Conservation (phyloP, 2,329 filamentous ascomycete species). For the Emmonsia crescens region DNA sequence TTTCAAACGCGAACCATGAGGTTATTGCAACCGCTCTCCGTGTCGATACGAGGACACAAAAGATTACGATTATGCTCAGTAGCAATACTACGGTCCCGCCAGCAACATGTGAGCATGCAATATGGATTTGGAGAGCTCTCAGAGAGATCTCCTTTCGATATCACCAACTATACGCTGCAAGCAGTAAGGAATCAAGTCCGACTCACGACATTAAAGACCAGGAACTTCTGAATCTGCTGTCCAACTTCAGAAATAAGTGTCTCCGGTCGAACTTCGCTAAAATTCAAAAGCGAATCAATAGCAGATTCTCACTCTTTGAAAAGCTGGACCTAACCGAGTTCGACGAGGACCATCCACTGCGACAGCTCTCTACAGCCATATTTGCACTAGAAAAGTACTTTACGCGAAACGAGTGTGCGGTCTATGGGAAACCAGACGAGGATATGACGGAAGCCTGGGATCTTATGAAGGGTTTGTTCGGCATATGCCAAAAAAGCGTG, state of each 20-base stretch:
- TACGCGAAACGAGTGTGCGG: neutral
- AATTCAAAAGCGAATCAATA: neutral
- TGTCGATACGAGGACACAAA: neutral
- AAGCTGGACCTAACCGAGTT: neutral
- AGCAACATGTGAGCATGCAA: neutral
- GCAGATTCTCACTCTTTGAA: neutral
- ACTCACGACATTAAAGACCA: neutral
- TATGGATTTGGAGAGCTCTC: neutral
- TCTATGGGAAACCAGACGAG: neutral
- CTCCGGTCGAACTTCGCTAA: neutral
- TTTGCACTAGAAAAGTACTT: neutral
- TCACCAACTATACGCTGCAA: neutral
- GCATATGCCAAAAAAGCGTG: neutral
- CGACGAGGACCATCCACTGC: neutral
- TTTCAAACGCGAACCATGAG: conserved; percentile 4
- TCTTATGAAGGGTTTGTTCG: neutral
- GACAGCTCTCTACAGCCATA: neutral
- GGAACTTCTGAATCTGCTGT: neutral
- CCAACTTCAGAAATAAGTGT: neutral
- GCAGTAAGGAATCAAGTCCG: neutral
- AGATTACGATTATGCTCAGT: neutral
- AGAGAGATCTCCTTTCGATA: neutral
- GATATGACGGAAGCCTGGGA: neutral
- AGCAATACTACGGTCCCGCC: neutral
- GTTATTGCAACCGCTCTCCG: conserved; percentile 1